phyloP scores from a whole-genome alignment of 129 eudicot genomes.

The Dittrichia graveolens region DNA sequence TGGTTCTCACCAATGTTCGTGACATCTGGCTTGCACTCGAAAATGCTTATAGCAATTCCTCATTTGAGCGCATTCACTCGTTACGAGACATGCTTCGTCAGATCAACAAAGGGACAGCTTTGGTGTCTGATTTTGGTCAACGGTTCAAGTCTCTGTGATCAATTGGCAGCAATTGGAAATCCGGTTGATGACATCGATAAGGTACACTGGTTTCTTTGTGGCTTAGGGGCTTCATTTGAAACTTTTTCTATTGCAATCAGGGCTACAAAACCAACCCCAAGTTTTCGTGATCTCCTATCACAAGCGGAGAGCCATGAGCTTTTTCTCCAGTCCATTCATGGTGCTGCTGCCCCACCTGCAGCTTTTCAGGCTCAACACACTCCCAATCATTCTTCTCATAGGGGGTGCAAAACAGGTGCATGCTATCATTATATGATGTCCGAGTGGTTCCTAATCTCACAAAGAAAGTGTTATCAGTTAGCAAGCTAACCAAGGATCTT shows the following conservation, averaged over 20 bases:
- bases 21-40: too few species aligned
- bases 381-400: background rate
- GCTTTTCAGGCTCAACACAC: background rate
- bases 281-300: background rate
- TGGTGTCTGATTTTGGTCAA: background rate
- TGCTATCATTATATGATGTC: background rate
- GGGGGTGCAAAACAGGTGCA: background rate
- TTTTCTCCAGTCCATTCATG: background rate
- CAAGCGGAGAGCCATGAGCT: background rate
- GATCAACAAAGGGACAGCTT: background rate
- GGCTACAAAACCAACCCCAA: background rate
- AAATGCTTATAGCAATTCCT: too few species aligned
- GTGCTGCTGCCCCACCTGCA: background rate
- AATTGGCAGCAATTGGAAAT: too few species aligned
- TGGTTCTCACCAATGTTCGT: too few species aligned
- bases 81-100: background rate
- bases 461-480: background rate
- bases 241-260: background rate
- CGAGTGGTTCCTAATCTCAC: background rate
- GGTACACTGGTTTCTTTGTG: background rate
- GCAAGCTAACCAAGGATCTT: background rate
- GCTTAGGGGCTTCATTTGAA: background rate
- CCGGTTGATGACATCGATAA: background rate
- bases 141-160: background rate
- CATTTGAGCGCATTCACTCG: too few species aligned